A percentile compares a stretch with the other conserved stretches of the same genome.
Evolutionary conservation across 2,329 filamentous ascomycete genomes (phyloP).

Genomic region (Arthroderma sp.): DNA sequence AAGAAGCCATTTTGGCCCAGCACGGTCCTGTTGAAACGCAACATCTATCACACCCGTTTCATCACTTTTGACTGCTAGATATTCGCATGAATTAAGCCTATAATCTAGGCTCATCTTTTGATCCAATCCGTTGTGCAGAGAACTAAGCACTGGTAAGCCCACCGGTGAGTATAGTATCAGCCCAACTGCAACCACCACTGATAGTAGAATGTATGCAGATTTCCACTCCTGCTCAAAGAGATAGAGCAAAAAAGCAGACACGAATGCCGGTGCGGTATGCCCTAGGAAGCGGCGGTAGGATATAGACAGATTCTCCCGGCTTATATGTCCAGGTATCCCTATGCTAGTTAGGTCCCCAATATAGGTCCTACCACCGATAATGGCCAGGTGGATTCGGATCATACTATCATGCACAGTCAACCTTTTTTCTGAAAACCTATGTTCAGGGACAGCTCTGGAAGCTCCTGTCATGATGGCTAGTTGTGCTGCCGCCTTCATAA

Average conservation of each 20-base stretch:
- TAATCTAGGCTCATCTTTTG: slow-evolving; percentile 3
- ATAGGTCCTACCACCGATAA: slow-evolving; percentile 7
- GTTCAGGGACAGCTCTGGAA: slow-evolving; percentile 1
- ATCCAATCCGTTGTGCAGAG: not conserved
- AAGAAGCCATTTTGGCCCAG: slow-evolving; percentile 8
- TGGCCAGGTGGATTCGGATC: slow-evolving; percentile 5
- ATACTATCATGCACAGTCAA: slow-evolving; percentile 3
- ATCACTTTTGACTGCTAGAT: slow-evolving; percentile 8
- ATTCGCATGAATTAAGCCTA: slow-evolving; percentile 6
- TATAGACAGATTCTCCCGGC: not conserved
- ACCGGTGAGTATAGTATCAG: slow-evolving; percentile 1
- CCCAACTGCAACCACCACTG: not conserved
- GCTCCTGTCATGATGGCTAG: not conserved
- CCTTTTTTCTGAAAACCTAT: slow-evolving; percentile 5
- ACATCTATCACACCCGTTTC: slow-evolving; percentile 9
- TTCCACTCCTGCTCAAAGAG: slow-evolving; percentile 1
- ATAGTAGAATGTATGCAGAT: not conserved
- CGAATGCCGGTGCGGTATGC: not conserved
- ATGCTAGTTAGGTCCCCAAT: slow-evolving; percentile 6
- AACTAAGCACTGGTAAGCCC: not conserved
- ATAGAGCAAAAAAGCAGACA: slow-evolving; percentile 2
- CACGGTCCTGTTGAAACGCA: slow-evolving; percentile 5
- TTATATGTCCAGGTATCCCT: not conserved
- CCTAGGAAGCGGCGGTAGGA: not conserved
- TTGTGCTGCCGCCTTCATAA: slow-evolving; percentile 9